phyloP scores from a whole-genome alignment of 768 basidiomycete genomes.

The Kwoniella newhampshirensis region DNA sequence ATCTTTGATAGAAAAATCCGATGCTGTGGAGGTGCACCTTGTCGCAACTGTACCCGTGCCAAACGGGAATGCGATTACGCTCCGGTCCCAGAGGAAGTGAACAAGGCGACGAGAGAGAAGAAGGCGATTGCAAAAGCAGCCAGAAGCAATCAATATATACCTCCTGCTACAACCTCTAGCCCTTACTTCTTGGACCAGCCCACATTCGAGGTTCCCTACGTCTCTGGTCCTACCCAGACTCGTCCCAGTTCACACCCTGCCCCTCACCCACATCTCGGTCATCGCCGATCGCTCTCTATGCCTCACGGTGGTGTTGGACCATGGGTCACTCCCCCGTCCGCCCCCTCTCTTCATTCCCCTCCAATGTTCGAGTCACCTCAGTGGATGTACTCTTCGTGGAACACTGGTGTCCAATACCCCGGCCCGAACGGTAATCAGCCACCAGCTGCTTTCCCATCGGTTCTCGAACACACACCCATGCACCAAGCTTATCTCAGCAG shows the following conservation, averaged over 20 bases:
- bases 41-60: constrained; percentile 45
- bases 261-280: constrained; percentile 11
- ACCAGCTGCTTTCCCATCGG: constrained; percentile 35
- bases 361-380: constrained; percentile 41
- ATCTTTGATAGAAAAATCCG: constrained; percentile 35
- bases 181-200: constrained; percentile 32
- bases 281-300: constrained; percentile 37
- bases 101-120: constrained; percentile 45
- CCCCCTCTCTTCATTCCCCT: constrained; percentile 37
- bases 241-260: constrained; percentile 9
- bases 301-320: constrained; percentile 26
- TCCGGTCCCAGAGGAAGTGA: constrained; percentile 50
- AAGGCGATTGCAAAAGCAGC: constrained; percentile 44
- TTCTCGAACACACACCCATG: constrained; percentile 36
- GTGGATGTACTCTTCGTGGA: constrained; percentile 44
- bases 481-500: constrained; percentile 30
- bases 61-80: constrained; percentile 43
- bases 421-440: not conserved
- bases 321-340: constrained; percentile 32
- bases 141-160: constrained; percentile 16
- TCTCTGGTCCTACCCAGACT: constrained; percentile 14
- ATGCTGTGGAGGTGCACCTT: constrained; percentile 45
- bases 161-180: constrained; percentile 23
- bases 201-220: constrained; percentile 30
- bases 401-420: constrained; percentile 5